Conservation (phyloP, 768 basidiomycete genomes). For the Pseudohyphozyma bogoriensis region DNA sequence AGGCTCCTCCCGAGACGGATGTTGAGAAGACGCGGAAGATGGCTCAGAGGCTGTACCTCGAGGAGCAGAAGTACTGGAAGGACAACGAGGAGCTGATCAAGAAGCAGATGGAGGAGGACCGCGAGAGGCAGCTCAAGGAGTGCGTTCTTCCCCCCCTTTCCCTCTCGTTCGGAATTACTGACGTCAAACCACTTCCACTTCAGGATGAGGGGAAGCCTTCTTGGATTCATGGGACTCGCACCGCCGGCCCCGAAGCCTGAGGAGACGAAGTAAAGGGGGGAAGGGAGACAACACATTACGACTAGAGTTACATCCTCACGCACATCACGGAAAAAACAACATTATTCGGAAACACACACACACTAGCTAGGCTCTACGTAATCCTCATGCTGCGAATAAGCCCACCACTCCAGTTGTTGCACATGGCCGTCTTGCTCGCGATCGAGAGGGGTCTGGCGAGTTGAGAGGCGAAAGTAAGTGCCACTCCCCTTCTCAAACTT, state of each 20-base stretch:
- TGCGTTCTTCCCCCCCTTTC: background rate
- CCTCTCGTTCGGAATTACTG: background rate
- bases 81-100: slow-evolving; percentile 49
- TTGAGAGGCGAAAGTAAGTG: too few species aligned
- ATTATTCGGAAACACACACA: too few species aligned
- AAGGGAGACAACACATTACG: too few species aligned
- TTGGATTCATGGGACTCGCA: slow-evolving; percentile 22
- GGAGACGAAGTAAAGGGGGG: background rate
- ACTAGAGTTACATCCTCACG: too few species aligned
- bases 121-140: slow-evolving; percentile 41
- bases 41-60: slow-evolving; percentile 47
- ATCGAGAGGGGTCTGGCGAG: too few species aligned
- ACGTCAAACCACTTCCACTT: too few species aligned
- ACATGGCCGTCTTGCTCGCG: too few species aligned
- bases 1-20: slow-evolving; percentile 28
- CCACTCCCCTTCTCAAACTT: too few species aligned
- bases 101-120: slow-evolving; percentile 47
- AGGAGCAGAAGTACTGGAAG: slow-evolving; percentile 49
- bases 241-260: slow-evolving; percentile 4
- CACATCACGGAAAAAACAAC: too few species aligned
- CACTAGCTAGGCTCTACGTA: too few species aligned
- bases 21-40: slow-evolving; percentile 36
- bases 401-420: too few species aligned
- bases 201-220: slow-evolving; percentile 26
- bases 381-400: too few species aligned